phyloP scores from a whole-genome alignment of 164 flowering plant genomes.

The Malania oleifera region DNA sequence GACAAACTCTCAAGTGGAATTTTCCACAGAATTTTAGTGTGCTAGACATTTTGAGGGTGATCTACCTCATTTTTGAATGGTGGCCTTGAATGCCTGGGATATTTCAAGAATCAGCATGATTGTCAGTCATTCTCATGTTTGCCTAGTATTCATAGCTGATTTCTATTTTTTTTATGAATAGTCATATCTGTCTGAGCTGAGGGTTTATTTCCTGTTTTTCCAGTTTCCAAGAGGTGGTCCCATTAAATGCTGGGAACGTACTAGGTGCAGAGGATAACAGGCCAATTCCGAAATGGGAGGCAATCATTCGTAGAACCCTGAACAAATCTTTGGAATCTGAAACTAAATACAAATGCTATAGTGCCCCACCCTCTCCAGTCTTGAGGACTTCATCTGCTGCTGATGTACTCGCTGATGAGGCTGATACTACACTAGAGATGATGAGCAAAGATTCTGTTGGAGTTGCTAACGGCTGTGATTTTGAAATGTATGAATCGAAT shows the following conservation, averaged over 20 bases:
- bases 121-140: neutral
- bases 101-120: neutral
- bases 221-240: constrained; percentile 85
- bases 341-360: constrained; percentile 59
- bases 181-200: neutral
- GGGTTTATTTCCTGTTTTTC: constrained; percentile 1
- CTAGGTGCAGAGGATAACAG: constrained; percentile 46
- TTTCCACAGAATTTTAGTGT: neutral
- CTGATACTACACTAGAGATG: constrained; percentile 26
- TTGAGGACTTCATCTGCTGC: constrained; percentile 55
- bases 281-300: constrained; percentile 92
- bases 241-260: constrained; percentile 56
- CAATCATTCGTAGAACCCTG: constrained; percentile 71
- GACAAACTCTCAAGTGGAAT: too few species aligned
- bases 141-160: neutral
- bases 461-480: constrained; percentile 12
- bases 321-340: constrained; percentile 62
- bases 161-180: neutral
- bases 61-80: neutral
- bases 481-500: constrained; percentile 15
- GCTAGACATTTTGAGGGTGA: too few species aligned
- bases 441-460: constrained; percentile 18
- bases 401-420: constrained; percentile 53
- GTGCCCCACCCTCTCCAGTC: constrained; percentile 92
- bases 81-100: neutral